Evolutionary conservation across 768 basidiomycete species (phyloP).

Genomic region (Russula lepida): DNA sequence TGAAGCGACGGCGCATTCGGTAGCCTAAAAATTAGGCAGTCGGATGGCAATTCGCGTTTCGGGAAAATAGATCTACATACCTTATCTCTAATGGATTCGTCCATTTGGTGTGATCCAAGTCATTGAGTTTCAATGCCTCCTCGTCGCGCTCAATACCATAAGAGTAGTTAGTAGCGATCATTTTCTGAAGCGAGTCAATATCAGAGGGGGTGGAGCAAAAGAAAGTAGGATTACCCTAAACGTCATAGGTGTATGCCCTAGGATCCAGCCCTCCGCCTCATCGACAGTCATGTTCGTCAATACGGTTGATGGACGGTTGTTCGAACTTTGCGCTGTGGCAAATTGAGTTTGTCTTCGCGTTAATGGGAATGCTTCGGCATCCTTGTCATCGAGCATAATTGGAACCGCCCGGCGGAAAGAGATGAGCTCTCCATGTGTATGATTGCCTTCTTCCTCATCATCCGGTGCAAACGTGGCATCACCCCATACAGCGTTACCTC

Average conservation of each 20-base stretch:
- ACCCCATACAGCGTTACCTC: constrained; percentile 82
- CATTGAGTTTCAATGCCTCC: constrained; percentile 51
- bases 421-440: constrained; percentile 77
- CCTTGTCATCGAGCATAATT: constrained; percentile 17
- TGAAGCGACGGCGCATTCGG: constrained; percentile 89
- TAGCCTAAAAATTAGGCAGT: constrained; percentile 41
- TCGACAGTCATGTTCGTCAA: constrained; percentile 69
- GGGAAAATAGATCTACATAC: constrained; percentile 22
- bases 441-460: constrained; percentile 44
- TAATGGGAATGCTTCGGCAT: constrained; percentile 7
- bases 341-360: no score
- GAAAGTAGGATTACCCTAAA: constrained; percentile 51
- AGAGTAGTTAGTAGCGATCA: constrained; percentile 80
- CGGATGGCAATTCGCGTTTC: not conserved
- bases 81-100: constrained; percentile 80
- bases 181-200: constrained; percentile 41
- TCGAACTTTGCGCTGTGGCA: constrained; percentile 2
- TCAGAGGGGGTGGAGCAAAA: not conserved
- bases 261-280: constrained; percentile 68
- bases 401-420: constrained; percentile 49
- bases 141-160: constrained; percentile 80
- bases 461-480: constrained; percentile 70
- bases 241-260: constrained; percentile 70
- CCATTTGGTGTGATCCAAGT: constrained; percentile 78
- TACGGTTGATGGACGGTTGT: constrained; percentile 12